phyloP scores from a whole-genome alignment of 306 rosid genomes.

The Astragalus glycyphyllos region DNA sequence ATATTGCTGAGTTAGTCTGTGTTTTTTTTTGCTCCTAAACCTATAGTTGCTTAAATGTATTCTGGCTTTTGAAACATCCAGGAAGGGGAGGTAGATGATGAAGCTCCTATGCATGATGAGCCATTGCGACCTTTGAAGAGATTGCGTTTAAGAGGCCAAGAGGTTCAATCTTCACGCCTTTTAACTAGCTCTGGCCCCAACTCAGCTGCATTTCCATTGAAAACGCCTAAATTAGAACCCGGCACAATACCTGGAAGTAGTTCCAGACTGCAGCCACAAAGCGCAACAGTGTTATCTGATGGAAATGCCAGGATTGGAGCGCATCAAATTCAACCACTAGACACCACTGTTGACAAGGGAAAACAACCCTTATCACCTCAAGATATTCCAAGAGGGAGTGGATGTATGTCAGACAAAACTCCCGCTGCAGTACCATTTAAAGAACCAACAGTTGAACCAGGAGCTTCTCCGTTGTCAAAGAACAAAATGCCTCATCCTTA shows the following conservation, averaged over 20 bases:
- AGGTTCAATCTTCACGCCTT: constrained; percentile 49
- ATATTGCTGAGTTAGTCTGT: constrained; percentile 27
- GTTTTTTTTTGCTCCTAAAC: constrained; percentile 21
- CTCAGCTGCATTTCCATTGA: constrained; percentile 46
- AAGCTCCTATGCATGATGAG: constrained; percentile 49
- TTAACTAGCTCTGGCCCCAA: constrained; percentile 39
- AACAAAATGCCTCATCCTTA: constrained; percentile 42
- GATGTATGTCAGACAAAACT: constrained; percentile 40
- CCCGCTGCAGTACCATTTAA: constrained; percentile 43
- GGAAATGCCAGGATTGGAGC: constrained; percentile 48
- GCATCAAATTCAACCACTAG: constrained; percentile 44
- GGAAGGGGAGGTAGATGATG: constrained; percentile 54
- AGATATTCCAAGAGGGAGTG: constrained; percentile 45
- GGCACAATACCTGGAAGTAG: constrained; percentile 42
- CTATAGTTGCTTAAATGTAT: constrained; percentile 40
- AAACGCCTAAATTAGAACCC: constrained; percentile 62
- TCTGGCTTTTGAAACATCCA: constrained; percentile 41
- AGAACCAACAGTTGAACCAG: constrained; percentile 50
- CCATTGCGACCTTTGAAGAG: constrained; percentile 77
- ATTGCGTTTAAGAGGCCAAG: constrained; percentile 70
- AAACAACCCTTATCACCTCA: constrained; percentile 67
- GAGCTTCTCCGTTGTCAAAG: constrained; percentile 40
- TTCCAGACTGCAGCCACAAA: constrained; percentile 50
- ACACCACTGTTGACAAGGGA: constrained; percentile 61
- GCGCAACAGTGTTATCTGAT: constrained; percentile 40